Evolutionary conservation across 768 basidiomycete genomes (phyloP).

Genomic region (Suillus bovinus): DNA sequence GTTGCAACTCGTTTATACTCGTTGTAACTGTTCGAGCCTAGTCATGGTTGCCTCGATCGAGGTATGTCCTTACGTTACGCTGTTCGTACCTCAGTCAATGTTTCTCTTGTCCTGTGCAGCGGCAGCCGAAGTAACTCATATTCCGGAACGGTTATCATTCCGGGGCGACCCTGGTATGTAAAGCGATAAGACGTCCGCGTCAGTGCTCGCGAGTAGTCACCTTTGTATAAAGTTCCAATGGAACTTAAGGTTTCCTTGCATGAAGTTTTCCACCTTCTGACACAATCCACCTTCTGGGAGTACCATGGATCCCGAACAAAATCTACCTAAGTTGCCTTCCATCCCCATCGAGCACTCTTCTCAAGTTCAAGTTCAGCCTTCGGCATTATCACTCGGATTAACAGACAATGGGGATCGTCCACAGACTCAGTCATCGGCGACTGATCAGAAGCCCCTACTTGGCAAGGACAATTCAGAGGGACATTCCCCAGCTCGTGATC

Average conservation of each 20-base stretch:
- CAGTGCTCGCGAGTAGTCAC: no score
- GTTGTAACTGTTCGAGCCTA: background rate
- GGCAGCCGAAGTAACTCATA: background rate
- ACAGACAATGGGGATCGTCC: background rate
- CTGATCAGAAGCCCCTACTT: slow-evolving; percentile 16
- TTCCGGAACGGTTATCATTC: background rate
- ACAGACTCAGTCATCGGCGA: slow-evolving; percentile 6
- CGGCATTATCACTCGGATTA: background rate
- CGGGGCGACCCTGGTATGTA: background rate
- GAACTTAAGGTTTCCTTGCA: background rate
- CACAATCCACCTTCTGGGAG: background rate
- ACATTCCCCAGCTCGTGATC: slow-evolving; percentile 1
- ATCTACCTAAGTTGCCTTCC: background rate
- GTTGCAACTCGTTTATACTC: background rate
- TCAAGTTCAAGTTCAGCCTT: background rate
- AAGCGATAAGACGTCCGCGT: background rate
- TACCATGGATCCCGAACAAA: slow-evolving; percentile 19
- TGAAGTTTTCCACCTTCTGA: no score
- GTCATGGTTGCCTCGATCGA: background rate
- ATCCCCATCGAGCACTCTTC: background rate
- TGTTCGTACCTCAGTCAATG: background rate
- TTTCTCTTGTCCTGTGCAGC: background rate
- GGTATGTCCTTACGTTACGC: background rate
- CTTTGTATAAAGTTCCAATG: background rate
- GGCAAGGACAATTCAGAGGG: slow-evolving; percentile 9